phyloP scores from a whole-genome alignment of 495 filamentous ascomycete genomes.

The Lophium mytilinum region DNA sequence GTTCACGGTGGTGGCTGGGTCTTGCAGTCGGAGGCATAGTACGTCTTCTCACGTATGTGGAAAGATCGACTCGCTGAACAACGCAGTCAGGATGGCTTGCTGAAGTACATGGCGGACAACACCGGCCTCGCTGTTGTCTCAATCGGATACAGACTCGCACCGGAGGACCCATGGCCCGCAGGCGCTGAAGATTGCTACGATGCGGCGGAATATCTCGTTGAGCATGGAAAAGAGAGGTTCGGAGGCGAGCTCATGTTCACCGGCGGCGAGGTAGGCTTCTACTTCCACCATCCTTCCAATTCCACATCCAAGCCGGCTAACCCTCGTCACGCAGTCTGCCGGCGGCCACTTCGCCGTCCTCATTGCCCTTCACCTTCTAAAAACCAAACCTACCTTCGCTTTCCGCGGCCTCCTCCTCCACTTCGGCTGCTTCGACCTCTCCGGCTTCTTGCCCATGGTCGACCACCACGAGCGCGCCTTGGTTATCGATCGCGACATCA shows the following conservation, averaged over 20 bases:
- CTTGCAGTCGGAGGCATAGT: slow-evolving; percentile 29
- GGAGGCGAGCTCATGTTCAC: slow-evolving; percentile 37
- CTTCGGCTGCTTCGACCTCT: slow-evolving; percentile 42
- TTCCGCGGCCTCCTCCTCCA: slow-evolving; percentile 40
- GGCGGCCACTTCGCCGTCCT: slow-evolving; percentile 43
- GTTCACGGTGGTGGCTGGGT: slow-evolving; percentile 51
- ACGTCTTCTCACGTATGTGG: neutral
- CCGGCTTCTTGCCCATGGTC: slow-evolving; percentile 30
- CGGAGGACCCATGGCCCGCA: slow-evolving; percentile 48
- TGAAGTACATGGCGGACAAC: slow-evolving; percentile 38
- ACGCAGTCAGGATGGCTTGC: slow-evolving; percentile 32
- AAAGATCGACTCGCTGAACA: no score
- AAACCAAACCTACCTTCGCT: slow-evolving; percentile 31
- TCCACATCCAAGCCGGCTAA: neutral
- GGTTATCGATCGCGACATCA: slow-evolving; percentile 35
- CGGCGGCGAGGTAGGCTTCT: slow-evolving; percentile 30
- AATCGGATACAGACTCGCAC: slow-evolving; percentile 53
- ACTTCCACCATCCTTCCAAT: neutral
- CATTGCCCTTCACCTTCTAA: slow-evolving; percentile 40
- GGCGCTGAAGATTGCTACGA: slow-evolving; percentile 47
- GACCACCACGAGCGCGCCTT: slow-evolving; percentile 30
- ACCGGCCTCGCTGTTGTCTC: slow-evolving; percentile 41
- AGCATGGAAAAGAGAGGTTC: slow-evolving; percentile 38
- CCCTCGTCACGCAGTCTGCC: slow-evolving; percentile 30
- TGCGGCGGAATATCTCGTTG: slow-evolving; percentile 44